phyloP scores from a whole-genome alignment of 2,329 filamentous ascomycete genomes.

The Colletotrichum musae region DNA sequence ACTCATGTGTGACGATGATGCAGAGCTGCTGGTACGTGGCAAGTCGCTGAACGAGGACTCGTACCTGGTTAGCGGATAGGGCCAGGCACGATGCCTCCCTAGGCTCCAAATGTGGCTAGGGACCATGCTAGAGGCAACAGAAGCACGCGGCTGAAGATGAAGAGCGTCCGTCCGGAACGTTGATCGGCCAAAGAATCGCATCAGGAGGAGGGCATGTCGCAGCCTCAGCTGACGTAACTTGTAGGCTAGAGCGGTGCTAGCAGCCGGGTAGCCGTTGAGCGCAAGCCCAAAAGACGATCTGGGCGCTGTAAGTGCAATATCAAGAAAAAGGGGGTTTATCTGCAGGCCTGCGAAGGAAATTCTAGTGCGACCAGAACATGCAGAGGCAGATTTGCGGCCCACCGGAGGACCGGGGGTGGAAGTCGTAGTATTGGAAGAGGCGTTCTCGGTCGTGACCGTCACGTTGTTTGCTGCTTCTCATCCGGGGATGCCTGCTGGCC shows the following conservation, averaged over 20 bases:
- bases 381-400: slow-evolving; percentile 30
- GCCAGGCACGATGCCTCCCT: slow-evolving; percentile 13
- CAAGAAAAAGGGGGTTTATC: slow-evolving; percentile 20
- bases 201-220: slow-evolving; percentile 10
- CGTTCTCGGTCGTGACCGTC: slow-evolving; percentile 15
- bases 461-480: slow-evolving; percentile 10
- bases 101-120: neutral
- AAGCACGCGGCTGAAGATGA: slow-evolving; percentile 19
- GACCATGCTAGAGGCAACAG: neutral
- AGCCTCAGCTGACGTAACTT: slow-evolving; percentile 30
- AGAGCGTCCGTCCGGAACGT: slow-evolving; percentile 22
- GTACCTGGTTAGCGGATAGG: slow-evolving; percentile 27
- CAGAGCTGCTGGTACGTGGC: slow-evolving; percentile 4
- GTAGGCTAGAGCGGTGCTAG: slow-evolving; percentile 21
- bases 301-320: slow-evolving; percentile 6
- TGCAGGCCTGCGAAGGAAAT: slow-evolving; percentile 24
- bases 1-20: slow-evolving; percentile 16
- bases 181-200: slow-evolving; percentile 35
- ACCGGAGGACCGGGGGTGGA: slow-evolving; percentile 12
- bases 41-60: slow-evolving; percentile 16
- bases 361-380: slow-evolving; percentile 27
- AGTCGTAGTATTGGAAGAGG: slow-evolving; percentile 1
- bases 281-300: slow-evolving; percentile 6
- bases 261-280: slow-evolving; percentile 22
- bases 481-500: neutral